Evolutionary conservation across 176 grass and related monocot genomes (phyloP).

Genomic region (Bothriochloa decipiens): DNA sequence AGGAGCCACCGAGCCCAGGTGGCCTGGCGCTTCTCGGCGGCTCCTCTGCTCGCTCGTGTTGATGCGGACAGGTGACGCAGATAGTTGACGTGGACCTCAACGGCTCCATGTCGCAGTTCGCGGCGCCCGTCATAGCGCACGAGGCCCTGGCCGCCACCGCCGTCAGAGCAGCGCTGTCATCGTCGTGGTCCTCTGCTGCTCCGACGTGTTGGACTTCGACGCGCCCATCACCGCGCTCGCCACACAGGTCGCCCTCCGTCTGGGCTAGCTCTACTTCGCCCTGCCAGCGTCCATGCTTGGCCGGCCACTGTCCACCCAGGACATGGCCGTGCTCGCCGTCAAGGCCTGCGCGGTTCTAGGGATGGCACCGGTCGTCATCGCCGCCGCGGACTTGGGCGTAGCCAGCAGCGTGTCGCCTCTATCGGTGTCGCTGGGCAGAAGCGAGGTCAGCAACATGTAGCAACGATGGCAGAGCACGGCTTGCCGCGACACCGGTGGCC

Average conservation of each 20-base stretch:
- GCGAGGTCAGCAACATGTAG: too few species aligned
- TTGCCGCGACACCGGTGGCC: too few species aligned
- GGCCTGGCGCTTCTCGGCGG: too few species aligned
- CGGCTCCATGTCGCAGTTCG: too few species aligned
- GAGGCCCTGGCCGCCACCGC: too few species aligned
- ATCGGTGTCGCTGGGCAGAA: background rate
- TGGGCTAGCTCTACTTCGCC: conserved; percentile 68
- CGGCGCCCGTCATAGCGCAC: too few species aligned
- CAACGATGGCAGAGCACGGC: background rate
- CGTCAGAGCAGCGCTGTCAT: too few species aligned
- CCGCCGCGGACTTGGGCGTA: background rate
- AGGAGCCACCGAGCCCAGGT: too few species aligned
- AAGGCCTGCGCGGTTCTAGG: conserved; percentile 51
- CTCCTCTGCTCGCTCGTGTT: too few species aligned
- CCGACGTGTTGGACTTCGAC: conserved; percentile 38
- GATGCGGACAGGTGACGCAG: too few species aligned
- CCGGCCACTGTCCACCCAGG: conserved; percentile 33
- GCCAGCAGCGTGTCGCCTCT: background rate
- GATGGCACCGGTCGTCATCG: background rate
- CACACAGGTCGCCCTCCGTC: conserved; percentile 27
- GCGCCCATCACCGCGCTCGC: conserved; percentile 36
- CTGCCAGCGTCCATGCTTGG: conserved; percentile 50
- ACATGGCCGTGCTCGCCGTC: conserved; percentile 67
- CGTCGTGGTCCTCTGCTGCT: too few species aligned
- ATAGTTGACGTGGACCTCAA: too few species aligned